Percentiles rank a stretch among this genome's conserved stretches.
These are phyloP conservation scores for Polytolypa hystricis DNA, from an alignment of 2,329 filamentous ascomycete genomes.

Conservation along the genomic window DNA sequence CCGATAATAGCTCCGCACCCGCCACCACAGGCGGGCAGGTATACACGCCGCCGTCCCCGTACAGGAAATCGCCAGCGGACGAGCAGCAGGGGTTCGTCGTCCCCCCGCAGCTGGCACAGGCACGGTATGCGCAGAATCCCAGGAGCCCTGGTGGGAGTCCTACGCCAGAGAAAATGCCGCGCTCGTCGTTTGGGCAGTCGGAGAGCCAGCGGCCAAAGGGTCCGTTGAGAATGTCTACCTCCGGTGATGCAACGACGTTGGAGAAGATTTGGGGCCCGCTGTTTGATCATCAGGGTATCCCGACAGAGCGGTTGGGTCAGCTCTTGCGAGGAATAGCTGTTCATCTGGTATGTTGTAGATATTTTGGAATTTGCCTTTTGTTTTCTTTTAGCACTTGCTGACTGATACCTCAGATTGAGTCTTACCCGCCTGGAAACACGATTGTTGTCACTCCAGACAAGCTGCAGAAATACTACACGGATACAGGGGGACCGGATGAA, in stretches of 20 bases:
- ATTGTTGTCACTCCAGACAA: constrained; percentile 67
- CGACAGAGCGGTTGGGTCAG: constrained; percentile 57
- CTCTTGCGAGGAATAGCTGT: constrained; percentile 63
- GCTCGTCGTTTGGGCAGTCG: constrained; percentile 26
- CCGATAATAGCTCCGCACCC: constrained; percentile 32
- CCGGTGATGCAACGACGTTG: constrained; percentile 45
- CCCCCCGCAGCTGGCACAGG: constrained; percentile 15
- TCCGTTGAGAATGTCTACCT: constrained; percentile 28
- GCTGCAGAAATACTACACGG: constrained; percentile 61
- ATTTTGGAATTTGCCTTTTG: not conserved
- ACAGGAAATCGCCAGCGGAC: constrained; percentile 10
- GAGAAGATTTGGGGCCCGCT: constrained; percentile 68
- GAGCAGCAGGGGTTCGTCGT: constrained; percentile 17
- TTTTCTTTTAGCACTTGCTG: constrained; percentile 5
- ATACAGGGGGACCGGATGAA: constrained; percentile 54
- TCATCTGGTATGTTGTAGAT: constrained; percentile 50
- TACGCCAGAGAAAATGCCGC: constrained; percentile 17
- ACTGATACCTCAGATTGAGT: constrained; percentile 46
- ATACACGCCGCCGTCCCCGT: constrained; percentile 47
- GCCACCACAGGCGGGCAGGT: constrained; percentile 31
- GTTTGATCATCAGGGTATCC: constrained; percentile 56
- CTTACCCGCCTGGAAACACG: constrained; percentile 55
- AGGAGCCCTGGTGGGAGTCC: constrained; percentile 16
- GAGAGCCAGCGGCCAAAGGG: constrained; percentile 29
- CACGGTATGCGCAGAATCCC: constrained; percentile 15